These are phyloP conservation scores for Pleurotus cornucopiae DNA, from an alignment of 768 basidiomycete genomes.

Conservation along the genomic window DNA sequence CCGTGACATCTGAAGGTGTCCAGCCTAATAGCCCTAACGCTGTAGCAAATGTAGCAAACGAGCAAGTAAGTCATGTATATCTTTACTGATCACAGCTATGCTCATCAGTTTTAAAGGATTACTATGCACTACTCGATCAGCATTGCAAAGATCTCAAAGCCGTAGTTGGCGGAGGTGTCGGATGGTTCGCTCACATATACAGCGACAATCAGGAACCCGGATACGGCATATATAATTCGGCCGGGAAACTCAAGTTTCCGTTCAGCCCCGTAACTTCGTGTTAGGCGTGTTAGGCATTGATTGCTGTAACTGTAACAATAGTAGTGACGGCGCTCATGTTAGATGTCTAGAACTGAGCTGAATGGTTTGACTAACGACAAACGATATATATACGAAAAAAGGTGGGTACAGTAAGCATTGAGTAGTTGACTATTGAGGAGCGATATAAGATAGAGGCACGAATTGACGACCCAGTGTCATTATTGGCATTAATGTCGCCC, in stretches of 20 bases:
- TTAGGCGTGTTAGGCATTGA: conserved; percentile 18
- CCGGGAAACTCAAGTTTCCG: conserved; percentile 41
- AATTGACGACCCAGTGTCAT: not conserved
- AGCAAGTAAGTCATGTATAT: conserved; percentile 29
- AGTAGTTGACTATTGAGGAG: not conserved
- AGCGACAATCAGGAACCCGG: conserved; percentile 49
- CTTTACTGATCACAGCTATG: not conserved
- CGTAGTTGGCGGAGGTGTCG: conserved; percentile 47
- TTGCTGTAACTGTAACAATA: too few relatives aligned
- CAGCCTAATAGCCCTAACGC: conserved; percentile 51
- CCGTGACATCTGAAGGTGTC: conserved; percentile 45
- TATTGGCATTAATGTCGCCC: too few relatives aligned
- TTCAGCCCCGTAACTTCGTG: conserved; percentile 51
- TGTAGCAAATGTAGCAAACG: conserved; percentile 43
- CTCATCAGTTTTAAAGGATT: conserved; percentile 29
- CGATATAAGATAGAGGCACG: not conserved
- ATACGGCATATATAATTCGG: conserved; percentile 49
- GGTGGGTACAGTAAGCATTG: not conserved
- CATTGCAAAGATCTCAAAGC: conserved; percentile 50
- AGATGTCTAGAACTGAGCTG: too few relatives aligned
- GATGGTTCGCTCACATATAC: conserved; percentile 69
- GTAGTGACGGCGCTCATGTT: too few relatives aligned
- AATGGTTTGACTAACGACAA: too few relatives aligned
- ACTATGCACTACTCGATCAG: conserved; percentile 47
- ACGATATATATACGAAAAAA: not conserved